Conservation (phyloP, 306 rosid species). For the Sophora flavescens region DNA sequence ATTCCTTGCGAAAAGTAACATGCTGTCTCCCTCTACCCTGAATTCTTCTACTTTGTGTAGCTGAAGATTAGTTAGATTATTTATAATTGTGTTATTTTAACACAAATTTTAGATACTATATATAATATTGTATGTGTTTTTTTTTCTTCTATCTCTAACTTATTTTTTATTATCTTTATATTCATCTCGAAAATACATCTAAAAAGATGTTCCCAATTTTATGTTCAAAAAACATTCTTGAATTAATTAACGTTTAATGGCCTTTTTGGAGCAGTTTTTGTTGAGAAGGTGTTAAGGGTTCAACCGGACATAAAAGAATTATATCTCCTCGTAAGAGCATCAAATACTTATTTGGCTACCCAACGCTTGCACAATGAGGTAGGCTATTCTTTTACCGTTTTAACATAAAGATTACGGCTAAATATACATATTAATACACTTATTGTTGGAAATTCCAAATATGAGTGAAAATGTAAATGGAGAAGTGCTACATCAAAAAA, state of each 20-base stretch:
- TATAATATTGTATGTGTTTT: too few species aligned
- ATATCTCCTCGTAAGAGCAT: conserved; percentile 63
- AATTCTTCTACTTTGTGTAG: not conserved
- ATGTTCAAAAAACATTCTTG: too few species aligned
- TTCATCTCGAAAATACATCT: too few species aligned
- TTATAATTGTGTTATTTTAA: too few species aligned
- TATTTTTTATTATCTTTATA: too few species aligned
- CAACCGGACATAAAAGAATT: conserved; percentile 69
- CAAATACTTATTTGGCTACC: conserved; percentile 51
- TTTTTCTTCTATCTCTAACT: too few species aligned
- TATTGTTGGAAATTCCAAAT: too few species aligned
- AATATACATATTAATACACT: too few species aligned
- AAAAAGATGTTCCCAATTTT: too few species aligned
- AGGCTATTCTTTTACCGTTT: not conserved
- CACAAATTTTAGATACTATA: too few species aligned
- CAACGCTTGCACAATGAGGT: conserved; percentile 62
- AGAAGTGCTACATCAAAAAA: too few species aligned
- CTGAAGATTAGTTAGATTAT: not conserved
- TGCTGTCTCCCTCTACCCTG: not conserved
- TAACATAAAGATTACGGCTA: not conserved
- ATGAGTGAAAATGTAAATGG: too few species aligned
- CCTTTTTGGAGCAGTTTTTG: conserved; percentile 31
- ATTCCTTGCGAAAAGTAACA: conserved; percentile 33
- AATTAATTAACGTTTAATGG: not conserved
- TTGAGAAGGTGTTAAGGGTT: conserved; percentile 70